Evolutionary conservation across 2,329 filamentous ascomycete species (phyloP).

Genomic region (Akanthomyces uredinophilus): DNA sequence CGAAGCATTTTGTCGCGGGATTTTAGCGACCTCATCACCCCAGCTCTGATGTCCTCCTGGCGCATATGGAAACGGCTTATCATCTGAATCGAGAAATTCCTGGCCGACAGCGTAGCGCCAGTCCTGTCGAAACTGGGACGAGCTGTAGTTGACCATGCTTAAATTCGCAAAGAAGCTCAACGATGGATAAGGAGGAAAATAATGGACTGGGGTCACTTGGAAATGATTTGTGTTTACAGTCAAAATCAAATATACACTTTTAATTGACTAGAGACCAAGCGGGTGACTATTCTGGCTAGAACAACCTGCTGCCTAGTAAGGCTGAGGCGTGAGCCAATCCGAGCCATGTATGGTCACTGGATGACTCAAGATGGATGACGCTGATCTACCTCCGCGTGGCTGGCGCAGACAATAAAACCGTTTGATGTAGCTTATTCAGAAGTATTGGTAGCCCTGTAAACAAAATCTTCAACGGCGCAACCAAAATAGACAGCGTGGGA

Average conservation of each 20-base stretch:
- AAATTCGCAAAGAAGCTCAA: neutral
- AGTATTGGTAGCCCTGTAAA: no score
- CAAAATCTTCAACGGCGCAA: no score
- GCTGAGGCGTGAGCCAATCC: neutral
- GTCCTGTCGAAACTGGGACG: conserved; percentile 5
- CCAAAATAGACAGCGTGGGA: no score
- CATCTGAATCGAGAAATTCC: conserved; percentile 8
- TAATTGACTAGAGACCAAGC: no score
- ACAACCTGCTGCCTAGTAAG: neutral
- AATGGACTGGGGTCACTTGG: no score
- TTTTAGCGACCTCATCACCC: conserved; percentile 11
- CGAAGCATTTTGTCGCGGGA: neutral
- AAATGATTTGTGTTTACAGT: no score
- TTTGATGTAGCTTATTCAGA: no score
- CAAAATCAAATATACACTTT: neutral
- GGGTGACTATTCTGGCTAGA: neutral
- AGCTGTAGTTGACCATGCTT: conserved; percentile 1
- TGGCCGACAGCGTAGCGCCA: conserved; percentile 13
- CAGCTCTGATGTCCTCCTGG: conserved; percentile 4
- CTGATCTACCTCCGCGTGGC: neutral
- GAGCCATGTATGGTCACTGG: neutral
- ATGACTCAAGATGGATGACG: no score
- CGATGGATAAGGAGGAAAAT: neutral
- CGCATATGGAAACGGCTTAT: conserved; percentile 11
- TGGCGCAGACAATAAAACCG: neutral